These are phyloP conservation scores for Saccharata proteae DNA, from an alignment of 2,329 filamentous ascomycete genomes.

Conservation along the genomic window DNA sequence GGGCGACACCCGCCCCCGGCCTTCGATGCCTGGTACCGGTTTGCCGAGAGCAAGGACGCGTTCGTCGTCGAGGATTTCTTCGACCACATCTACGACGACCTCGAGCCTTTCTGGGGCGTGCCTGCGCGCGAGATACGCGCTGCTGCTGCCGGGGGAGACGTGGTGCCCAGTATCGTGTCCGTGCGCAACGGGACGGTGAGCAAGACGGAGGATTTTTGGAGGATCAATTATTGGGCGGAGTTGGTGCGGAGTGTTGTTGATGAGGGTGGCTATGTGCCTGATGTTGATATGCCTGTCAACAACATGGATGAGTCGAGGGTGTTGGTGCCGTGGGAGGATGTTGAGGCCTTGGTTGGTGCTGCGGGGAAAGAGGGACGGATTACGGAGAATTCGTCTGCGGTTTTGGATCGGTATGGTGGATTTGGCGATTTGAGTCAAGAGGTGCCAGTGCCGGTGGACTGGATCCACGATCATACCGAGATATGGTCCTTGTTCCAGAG, in stretches of 20 bases:
- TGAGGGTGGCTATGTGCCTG: slow-evolving; percentile 28
- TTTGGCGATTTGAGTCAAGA: slow-evolving; percentile 11
- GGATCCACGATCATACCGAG: slow-evolving; percentile 7
- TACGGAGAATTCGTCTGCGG: background rate
- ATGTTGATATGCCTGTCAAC: slow-evolving; percentile 37
- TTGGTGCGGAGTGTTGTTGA: slow-evolving; percentile 24
- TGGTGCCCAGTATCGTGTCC: slow-evolving; percentile 16
- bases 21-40: slow-evolving; percentile 37
- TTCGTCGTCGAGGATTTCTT: slow-evolving; percentile 39
- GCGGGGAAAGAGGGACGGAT: slow-evolving; percentile 12
- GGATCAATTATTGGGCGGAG: background rate
- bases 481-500: slow-evolving; percentile 7
- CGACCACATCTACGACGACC: slow-evolving; percentile 39
- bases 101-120: slow-evolving; percentile 38
- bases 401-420: background rate
- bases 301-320: slow-evolving; percentile 38
- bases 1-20: slow-evolving; percentile 36
- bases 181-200: slow-evolving; percentile 29
- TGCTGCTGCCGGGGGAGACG: background rate
- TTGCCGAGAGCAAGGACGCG: slow-evolving; percentile 29
- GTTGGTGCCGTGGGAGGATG: slow-evolving; percentile 35
- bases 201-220: slow-evolving; percentile 10
- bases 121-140: slow-evolving; percentile 29
- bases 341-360: slow-evolving; percentile 25
- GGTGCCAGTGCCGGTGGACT: slow-evolving; percentile 19